phyloP scores from a whole-genome alignment of 257 asterid species.

The Paulownia fortunei region DNA sequence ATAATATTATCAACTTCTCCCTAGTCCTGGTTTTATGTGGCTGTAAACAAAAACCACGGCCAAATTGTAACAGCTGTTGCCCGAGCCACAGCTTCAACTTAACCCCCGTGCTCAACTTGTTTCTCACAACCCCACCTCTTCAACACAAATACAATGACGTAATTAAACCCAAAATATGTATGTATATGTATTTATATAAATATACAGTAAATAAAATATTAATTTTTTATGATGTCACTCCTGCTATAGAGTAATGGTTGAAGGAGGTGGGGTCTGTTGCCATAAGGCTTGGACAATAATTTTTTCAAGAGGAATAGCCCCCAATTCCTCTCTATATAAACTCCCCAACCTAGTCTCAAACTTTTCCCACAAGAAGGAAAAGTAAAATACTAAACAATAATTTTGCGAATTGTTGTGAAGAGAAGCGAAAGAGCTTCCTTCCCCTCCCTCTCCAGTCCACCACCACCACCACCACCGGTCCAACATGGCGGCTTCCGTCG shows the following conservation, averaged over 20 bases:
- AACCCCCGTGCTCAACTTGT: slow-evolving; percentile 14
- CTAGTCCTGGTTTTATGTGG: slow-evolving; percentile 10
- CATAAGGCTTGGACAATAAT: slow-evolving; percentile 33
- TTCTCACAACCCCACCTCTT: neutral
- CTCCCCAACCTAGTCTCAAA: slow-evolving; percentile 23
- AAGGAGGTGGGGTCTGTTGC: slow-evolving; percentile 7
- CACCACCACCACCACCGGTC: slow-evolving; percentile 30
- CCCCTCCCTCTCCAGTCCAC: neutral
- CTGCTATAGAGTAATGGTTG: slow-evolving; percentile 30
- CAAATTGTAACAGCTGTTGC: slow-evolving; percentile 15
- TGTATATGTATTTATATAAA: neutral
- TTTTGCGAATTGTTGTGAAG: slow-evolving; percentile 25
- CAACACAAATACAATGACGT: neutral
- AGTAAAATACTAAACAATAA: neutral
- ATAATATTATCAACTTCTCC: neutral
- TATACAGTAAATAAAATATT: neutral
- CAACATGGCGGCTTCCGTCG: slow-evolving; percentile 80
- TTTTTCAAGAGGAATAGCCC: slow-evolving; percentile 5
- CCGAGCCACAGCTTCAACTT: slow-evolving; percentile 29
- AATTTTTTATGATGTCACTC: slow-evolving; percentile 30
- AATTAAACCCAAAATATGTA: neutral
- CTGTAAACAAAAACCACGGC: slow-evolving; percentile 20
- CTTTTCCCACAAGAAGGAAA: slow-evolving; percentile 32
- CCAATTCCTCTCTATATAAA: slow-evolving; percentile 41
- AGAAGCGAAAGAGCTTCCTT: slow-evolving; percentile 13